Evolutionary conservation across 306 rosid species (phyloP).

Genomic region (Vachellia pachyceras): DNA sequence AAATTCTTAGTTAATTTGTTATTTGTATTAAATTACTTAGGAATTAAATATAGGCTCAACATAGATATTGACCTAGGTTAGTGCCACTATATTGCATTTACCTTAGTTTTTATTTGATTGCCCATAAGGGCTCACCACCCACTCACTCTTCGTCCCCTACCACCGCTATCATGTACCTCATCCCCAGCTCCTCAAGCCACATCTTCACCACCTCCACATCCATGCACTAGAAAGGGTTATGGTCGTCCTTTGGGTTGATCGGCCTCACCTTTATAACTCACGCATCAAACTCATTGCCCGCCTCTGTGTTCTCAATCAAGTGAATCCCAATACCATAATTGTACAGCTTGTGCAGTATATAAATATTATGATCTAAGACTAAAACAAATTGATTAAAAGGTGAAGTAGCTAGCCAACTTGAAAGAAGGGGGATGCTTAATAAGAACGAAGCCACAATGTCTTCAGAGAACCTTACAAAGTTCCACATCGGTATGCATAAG

Average conservation of each 20-base stretch:
- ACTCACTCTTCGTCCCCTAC: constrained; percentile 75
- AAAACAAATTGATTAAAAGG: too few species aligned
- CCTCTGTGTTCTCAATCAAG: constrained; percentile 72
- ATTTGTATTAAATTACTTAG: too few species aligned
- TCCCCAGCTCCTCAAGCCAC: constrained; percentile 73
- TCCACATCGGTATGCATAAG: constrained; percentile 75
- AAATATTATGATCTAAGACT: not conserved
- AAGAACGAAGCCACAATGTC: constrained; percentile 72
- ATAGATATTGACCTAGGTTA: too few species aligned
- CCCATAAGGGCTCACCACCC: too few species aligned
- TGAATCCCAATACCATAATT: constrained; percentile 85
- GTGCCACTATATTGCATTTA: too few species aligned
- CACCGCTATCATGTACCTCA: constrained; percentile 72
- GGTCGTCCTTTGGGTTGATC: constrained; percentile 82
- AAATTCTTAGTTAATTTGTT: too few species aligned
- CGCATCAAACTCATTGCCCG: constrained; percentile 56
- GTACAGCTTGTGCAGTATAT: constrained; percentile 53
- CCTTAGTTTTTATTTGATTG: too few species aligned
- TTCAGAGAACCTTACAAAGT: constrained; percentile 68
- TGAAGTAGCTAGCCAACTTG: constrained; percentile 48
- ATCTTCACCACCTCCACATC: constrained; percentile 77
- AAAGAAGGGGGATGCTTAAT: constrained; percentile 87
- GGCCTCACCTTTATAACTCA: constrained; percentile 51
- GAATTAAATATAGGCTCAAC: too few species aligned
- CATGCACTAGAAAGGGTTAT: constrained; percentile 85